A percentile compares a stretch with the other conserved stretches of the same genome.
Evolutionary conservation across 306 rosid genomes (phyloP).

Genomic region (Glycine tomentella): DNA sequence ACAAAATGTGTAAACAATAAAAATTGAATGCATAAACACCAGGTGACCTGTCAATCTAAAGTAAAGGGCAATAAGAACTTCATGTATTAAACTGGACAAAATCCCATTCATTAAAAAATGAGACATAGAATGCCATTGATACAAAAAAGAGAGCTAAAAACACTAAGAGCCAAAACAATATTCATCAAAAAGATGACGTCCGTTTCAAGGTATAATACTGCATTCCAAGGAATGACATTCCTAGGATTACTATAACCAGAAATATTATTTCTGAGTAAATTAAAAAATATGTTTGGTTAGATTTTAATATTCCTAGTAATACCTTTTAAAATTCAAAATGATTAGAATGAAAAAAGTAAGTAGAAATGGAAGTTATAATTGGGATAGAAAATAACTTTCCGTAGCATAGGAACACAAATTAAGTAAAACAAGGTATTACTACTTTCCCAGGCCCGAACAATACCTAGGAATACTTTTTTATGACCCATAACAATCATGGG

Average conservation of each 20-base stretch:
- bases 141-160: slow-evolving; percentile 25
- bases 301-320: neutral
- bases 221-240: neutral
- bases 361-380: neutral
- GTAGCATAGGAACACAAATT: neutral
- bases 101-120: slow-evolving; percentile 22
- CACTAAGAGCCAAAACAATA: neutral
- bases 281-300: neutral
- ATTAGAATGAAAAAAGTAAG: neutral
- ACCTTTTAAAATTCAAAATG: neutral
- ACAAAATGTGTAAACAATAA: neutral
- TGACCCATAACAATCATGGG: neutral
- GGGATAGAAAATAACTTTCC: neutral
- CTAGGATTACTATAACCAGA: neutral
- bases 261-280: neutral
- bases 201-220: neutral
- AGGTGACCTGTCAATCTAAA: slow-evolving; percentile 11
- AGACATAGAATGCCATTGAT: neutral
- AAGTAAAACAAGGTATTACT: neutral
- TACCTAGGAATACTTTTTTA: neutral
- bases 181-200: neutral
- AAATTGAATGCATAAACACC: neutral
- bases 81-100: slow-evolving; percentile 29
- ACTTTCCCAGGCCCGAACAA: neutral
- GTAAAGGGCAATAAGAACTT: slow-evolving; percentile 31